phyloP scores from a whole-genome alignment of 176 grass and related monocot species.

The Pontederia crassipes region DNA sequence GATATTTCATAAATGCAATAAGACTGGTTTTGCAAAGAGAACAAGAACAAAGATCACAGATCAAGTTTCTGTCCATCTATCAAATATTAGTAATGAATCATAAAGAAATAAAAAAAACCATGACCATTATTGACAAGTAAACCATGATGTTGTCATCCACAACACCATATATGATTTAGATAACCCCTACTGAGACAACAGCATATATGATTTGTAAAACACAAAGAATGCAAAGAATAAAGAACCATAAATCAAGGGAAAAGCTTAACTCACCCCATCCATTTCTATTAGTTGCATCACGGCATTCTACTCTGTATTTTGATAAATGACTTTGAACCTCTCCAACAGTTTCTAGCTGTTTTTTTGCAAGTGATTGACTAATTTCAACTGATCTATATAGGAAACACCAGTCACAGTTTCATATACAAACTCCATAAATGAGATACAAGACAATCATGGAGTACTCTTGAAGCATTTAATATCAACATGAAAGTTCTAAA shows the following conservation, averaged over 20 bases:
- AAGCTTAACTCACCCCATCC: conserved; percentile 66
- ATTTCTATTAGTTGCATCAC: conserved; percentile 72
- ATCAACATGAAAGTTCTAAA: too few species aligned
- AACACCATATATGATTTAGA: too few species aligned
- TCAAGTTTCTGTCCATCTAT: too few species aligned
- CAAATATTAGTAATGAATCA: too few species aligned
- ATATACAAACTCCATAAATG: not conserved
- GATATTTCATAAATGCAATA: too few species aligned
- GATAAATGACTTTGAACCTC: conserved; percentile 87
- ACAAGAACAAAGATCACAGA: too few species aligned
- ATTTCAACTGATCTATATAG: conserved; percentile 91
- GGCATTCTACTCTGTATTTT: conserved; percentile 64
- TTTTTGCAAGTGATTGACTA: conserved; percentile 90
- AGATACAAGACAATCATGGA: not conserved
- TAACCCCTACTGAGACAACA: not conserved
- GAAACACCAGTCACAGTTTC: conserved; percentile 5
- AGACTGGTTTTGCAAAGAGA: too few species aligned
- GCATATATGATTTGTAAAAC: not conserved
- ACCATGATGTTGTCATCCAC: too few species aligned
- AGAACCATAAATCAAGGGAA: conserved; percentile 1
- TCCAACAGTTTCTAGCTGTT: conserved; percentile 72
- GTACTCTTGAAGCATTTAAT: too few species aligned
- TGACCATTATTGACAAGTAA: too few species aligned
- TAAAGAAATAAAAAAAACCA: too few species aligned
- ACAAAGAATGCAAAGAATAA: not conserved